phyloP scores from a whole-genome alignment of 2,329 filamentous ascomycete genomes.

The Penicillium nordicum region DNA sequence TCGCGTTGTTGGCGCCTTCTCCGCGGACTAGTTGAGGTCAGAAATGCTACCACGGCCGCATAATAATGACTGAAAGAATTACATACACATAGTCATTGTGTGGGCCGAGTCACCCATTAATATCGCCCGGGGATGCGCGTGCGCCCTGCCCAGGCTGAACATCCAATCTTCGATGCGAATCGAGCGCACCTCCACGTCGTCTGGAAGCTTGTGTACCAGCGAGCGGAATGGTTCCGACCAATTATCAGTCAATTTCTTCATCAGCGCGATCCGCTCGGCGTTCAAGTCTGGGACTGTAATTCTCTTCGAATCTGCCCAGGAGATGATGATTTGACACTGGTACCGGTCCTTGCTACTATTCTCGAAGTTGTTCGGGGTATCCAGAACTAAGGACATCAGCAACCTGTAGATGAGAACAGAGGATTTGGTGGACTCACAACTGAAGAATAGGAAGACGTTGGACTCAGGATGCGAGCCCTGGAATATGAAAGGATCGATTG shows the following conservation, averaged over 20 bases:
- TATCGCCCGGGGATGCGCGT: slow-evolving; percentile 41
- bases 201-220: slow-evolving; percentile 42
- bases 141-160: slow-evolving; percentile 33
- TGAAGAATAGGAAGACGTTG: slow-evolving; percentile 53
- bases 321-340: slow-evolving; percentile 50
- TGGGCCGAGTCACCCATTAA: slow-evolving; percentile 57
- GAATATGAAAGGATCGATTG: slow-evolving; percentile 54
- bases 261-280: slow-evolving; percentile 40
- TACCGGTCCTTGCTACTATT: slow-evolving; percentile 38
- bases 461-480: slow-evolving; percentile 54
- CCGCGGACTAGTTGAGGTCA: slow-evolving; percentile 48
- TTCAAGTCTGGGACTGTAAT: slow-evolving; percentile 44
- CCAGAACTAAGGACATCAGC: slow-evolving; percentile 41
- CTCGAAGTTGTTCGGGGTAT: slow-evolving; percentile 46
- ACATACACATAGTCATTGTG: slow-evolving; percentile 60
- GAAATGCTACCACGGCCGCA: neutral
- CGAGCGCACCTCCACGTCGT: slow-evolving; percentile 43
- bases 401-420: neutral
- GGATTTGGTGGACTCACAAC: slow-evolving; percentile 36
- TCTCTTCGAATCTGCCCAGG: slow-evolving; percentile 45
- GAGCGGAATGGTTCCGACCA: slow-evolving; percentile 53
- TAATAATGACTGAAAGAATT: neutral
- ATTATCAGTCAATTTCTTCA: slow-evolving; percentile 44
- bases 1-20: slow-evolving; percentile 57
- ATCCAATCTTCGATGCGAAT: slow-evolving; percentile 51